These are phyloP conservation scores for Bacidia gigantensis DNA, from an alignment of 495 filamentous ascomycete genomes.

Conservation along the genomic window DNA sequence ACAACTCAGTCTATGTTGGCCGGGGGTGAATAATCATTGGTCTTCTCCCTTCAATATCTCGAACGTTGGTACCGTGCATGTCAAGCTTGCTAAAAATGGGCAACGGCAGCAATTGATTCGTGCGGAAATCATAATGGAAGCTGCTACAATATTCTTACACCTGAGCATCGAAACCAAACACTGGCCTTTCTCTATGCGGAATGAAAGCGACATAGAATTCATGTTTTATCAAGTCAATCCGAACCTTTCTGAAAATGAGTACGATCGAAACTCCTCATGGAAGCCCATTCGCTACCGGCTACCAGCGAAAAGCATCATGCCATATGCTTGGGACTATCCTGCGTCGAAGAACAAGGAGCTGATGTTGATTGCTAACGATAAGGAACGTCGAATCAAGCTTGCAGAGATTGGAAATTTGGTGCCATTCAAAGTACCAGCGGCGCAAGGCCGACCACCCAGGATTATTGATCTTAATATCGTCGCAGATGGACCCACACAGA, in stretches of 20 bases:
- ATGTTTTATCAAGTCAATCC: slow-evolving; percentile 83
- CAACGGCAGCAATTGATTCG: slow-evolving; percentile 81
- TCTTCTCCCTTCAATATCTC: slow-evolving; percentile 95
- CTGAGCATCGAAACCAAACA: slow-evolving; percentile 79
- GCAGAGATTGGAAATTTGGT: slow-evolving; percentile 92
- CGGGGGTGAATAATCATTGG: slow-evolving; percentile 94
- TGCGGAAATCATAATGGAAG: slow-evolving; percentile 80
- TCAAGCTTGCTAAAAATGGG: slow-evolving; percentile 82
- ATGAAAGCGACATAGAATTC: slow-evolving; percentile 92
- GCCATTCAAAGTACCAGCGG: slow-evolving; percentile 66
- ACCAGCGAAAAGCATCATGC: slow-evolving; percentile 93
- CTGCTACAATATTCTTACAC: slow-evolving; percentile 83
- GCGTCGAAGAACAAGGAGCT: slow-evolving; percentile 93
- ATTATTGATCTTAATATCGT: slow-evolving; percentile 93
- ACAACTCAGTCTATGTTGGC: slow-evolving; percentile 85
- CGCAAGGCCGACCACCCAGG: slow-evolving; percentile 46
- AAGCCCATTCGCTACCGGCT: slow-evolving; percentile 85
- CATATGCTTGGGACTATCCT: slow-evolving; percentile 97
- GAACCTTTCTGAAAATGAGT: slow-evolving; percentile 65
- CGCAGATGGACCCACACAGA: slow-evolving; percentile 90
- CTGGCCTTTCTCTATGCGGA: slow-evolving; percentile 97
- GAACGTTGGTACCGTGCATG: slow-evolving; percentile 76
- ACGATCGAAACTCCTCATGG: slow-evolving; percentile 68
- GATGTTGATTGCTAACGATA: slow-evolving; percentile 61
- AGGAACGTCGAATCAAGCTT: slow-evolving; percentile 79